Evolutionary conservation across 179 eudicot species (phyloP), one percentile per base, ranked within the genome.

Genomic region (Carnegiea gigantea): DNA sequence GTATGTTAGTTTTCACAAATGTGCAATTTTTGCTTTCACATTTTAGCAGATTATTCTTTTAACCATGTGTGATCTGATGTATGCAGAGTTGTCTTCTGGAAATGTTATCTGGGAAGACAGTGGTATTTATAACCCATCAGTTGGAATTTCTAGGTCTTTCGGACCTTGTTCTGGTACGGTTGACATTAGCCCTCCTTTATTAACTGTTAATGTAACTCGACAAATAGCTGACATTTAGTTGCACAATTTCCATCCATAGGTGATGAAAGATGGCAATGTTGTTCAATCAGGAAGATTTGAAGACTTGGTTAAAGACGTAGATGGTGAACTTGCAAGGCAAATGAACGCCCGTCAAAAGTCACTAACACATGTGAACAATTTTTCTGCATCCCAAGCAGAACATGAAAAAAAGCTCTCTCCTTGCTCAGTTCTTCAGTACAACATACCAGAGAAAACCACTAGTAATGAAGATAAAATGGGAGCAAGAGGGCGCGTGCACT

Each of bases 81-180:
- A 78, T 86, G 89, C 97, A 95, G 98, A 90, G 86, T 83, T 91
- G 93, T 84, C 83, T 95, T 53, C 78, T 84, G 88, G 79, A 92
- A 78, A 92, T 89, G 70, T 78, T 94, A 83, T 81, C 83, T 3
- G 79, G 80, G 64, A 95, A 94, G 88, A 94, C 98, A 21, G 97
- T 95, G 44, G 77, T 95, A 51, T 95, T 92, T 67, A 90, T 91
- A 68, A 95, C 98, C 30, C 96, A 95, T 85, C 99, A 95, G 87
- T 62, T 94, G 87, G 98, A 95, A 75, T 92, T 89, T 75, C 84
- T 95, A 80, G 90, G 90, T 82, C 91, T 91, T 77, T 90, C 99
- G 70, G 99, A 95, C 83, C 88, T 90, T 81, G 92, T 95, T 68
- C 85, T 95, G 99, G 99, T 94, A 92, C 26, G 60, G 13, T 44